These are phyloP conservation scores for Aspergillus sp. DNA, from an alignment of 2,329 filamentous ascomycete species.

Conservation along the genomic window DNA sequence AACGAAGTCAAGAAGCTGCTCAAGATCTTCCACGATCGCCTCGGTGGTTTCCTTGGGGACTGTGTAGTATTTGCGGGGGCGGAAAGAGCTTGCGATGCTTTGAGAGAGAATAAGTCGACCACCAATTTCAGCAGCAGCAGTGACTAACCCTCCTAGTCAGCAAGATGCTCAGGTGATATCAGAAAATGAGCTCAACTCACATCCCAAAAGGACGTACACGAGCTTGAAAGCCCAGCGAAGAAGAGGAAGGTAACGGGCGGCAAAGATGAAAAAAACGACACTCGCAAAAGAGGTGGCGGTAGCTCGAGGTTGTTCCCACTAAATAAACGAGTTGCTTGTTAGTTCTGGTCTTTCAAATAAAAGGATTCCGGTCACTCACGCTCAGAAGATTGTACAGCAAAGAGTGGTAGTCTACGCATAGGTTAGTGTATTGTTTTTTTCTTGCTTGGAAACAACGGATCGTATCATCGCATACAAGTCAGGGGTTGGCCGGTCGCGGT, in stretches of 20 bases:
- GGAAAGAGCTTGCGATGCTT: constrained; percentile 57
- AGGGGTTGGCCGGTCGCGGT: constrained; percentile 58
- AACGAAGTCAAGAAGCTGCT: constrained; percentile 64
- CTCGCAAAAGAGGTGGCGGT: constrained; percentile 57
- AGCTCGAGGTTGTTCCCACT: constrained; percentile 63
- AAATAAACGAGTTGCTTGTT: constrained; percentile 2
- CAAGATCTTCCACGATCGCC: constrained; percentile 56
- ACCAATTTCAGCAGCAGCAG: constrained; percentile 53
- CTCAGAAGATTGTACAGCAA: constrained; percentile 62
- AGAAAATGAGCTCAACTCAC: constrained; percentile 37
- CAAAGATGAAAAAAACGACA: constrained; percentile 57
- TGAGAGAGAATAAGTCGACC: constrained; percentile 53
- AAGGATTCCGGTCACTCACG: constrained; percentile 34
- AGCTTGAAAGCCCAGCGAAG: constrained; percentile 59
- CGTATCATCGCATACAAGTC: constrained; percentile 46
- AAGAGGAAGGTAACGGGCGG: constrained; percentile 58
- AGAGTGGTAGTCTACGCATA: constrained; percentile 56
- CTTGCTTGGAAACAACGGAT: not conserved
- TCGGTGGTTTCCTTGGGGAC: constrained; percentile 61
- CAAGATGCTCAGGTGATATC: constrained; percentile 1
- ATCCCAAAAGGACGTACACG: constrained; percentile 54
- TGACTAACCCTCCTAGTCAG: constrained; percentile 36
- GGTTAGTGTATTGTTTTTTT: constrained; percentile 6
- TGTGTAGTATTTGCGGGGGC: constrained; percentile 62
- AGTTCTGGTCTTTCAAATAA: not conserved